These are phyloP conservation scores for Arabidopsis arenosa DNA, from an alignment of 345 rosid species.

Conservation along the genomic window DNA sequence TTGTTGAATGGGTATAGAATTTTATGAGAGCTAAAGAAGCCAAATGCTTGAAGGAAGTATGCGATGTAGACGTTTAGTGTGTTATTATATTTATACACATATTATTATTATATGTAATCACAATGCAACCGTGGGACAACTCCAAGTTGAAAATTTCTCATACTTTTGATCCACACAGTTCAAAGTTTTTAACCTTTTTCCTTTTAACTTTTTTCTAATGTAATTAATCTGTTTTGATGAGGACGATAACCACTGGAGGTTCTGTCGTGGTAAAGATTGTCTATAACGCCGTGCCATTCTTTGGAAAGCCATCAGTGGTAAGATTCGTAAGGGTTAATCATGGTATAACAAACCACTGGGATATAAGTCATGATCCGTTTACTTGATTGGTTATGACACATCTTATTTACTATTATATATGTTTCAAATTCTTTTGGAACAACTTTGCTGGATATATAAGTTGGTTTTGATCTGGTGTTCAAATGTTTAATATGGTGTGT, in stretches of 20 bases:
- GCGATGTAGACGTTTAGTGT: conserved; percentile 33
- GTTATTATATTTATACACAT: conserved; percentile 13
- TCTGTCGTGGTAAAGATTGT: neutral
- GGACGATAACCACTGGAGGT: neutral
- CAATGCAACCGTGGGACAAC: conserved; percentile 45
- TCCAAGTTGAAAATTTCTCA: conserved; percentile 36
- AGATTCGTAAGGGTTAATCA: no score
- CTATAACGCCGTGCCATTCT: neutral
- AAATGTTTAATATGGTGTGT: neutral
- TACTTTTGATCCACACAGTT: conserved; percentile 30
- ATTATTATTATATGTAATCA: conserved; percentile 9
- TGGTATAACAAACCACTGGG: no score
- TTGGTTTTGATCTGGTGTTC: neutral
- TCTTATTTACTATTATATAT: no score
- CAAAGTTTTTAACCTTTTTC: conserved; percentile 18
- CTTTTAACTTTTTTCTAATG: neutral
- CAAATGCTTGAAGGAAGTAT: conserved; percentile 37
- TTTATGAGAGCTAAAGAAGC: conserved; percentile 33
- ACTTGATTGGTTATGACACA: no score
- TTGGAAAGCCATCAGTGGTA: neutral
- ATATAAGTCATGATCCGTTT: no score
- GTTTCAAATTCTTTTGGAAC: no score
- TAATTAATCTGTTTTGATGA: conserved; percentile 2
- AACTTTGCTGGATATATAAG: no score
- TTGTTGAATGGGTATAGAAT: conserved; percentile 31